Base-by-base conservation (phyloP, 176 grass and related monocot genomes). In the Aegilops longissima region DNA sequence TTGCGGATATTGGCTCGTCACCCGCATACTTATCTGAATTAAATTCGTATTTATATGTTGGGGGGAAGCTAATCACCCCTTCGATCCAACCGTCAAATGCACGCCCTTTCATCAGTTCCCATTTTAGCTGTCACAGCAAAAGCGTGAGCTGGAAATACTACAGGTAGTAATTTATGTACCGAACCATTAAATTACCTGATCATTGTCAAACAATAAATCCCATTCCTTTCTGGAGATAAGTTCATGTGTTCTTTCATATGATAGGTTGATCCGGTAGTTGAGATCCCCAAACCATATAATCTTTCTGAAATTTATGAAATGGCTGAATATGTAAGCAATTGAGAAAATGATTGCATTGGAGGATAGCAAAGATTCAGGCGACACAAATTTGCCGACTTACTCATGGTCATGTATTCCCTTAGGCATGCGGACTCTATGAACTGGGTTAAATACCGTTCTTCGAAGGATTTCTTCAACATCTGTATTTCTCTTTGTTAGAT, bases 251-350 rank as follows among this genome's bases (percentile, higher is more conserved):
- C 71, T 94, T 80, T 94, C 96, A 83, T 91, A 91, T 47, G 93
- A 35, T 84, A 98, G 80, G 38, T 98, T 90, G 78, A 98, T 89
- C 72, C 93, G 86, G 31, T 98, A 98, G 85, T 98, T 98, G 70
- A 98, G 88, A 94, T 94, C 96, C 45, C 96, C 96, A 38, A 98
- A 87, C 93, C 92, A 98, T 78, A 98, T 85, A 82, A 98, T 96
- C 85, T 88, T 90, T 86, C 96, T 96, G 93, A 90, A 94, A 98
- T 87, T 20, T 78, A 66, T 20, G 24, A 67, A 21, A 73, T 68
- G 51, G 3, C 12, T 54, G 12, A 38, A 81, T 76, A 80, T 54
- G 16, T 84, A 59, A 81, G 63, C 76, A 86, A 70, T 31, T 64
- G 52, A 61, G 29, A 54, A 59, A 80, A 71, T 77, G 10, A 7